phyloP scores from a whole-genome alignment of 2,329 filamentous ascomycete species.

The Aspergillus caelatus region DNA sequence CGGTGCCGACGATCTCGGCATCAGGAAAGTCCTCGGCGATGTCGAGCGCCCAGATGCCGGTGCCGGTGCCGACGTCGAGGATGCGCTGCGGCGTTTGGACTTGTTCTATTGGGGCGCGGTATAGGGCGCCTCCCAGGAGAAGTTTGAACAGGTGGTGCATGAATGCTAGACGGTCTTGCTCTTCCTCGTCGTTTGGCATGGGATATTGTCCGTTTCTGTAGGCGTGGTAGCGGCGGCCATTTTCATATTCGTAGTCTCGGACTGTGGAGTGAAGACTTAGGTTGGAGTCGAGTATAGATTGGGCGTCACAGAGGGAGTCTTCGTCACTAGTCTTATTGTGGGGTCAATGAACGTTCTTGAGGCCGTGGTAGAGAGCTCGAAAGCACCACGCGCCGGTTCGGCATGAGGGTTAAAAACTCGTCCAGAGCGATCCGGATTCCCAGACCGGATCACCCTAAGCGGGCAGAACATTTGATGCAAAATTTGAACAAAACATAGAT shows the following conservation, averaged over 20 bases:
- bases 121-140: conserved; percentile 38
- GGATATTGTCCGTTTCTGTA: conserved; percentile 47
- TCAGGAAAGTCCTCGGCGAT: conserved; percentile 44
- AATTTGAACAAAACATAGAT: neutral
- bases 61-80: conserved; percentile 38
- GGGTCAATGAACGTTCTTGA: conserved; percentile 8
- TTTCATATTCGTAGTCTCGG: conserved; percentile 43
- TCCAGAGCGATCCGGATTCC: neutral
- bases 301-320: conserved; percentile 34
- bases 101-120: conserved; percentile 40
- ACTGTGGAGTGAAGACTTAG: conserved; percentile 43
- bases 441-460: neutral
- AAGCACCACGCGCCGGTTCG: neutral
- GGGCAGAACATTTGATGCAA: neutral
- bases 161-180: conserved; percentile 46
- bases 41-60: conserved; percentile 44
- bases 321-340: conserved; percentile 36
- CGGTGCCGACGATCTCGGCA: conserved; percentile 40
- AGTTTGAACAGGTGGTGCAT: conserved; percentile 45
- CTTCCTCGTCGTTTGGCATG: conserved; percentile 48
- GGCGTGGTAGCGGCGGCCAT: conserved; percentile 48
- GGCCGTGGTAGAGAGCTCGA: neutral
- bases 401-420: neutral
- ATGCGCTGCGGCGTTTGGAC: conserved; percentile 24
- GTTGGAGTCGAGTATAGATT: conserved; percentile 44